Evolutionary conservation across 768 basidiomycete species (phyloP).

Genomic region (Termitomyces eurrhizus): DNA sequence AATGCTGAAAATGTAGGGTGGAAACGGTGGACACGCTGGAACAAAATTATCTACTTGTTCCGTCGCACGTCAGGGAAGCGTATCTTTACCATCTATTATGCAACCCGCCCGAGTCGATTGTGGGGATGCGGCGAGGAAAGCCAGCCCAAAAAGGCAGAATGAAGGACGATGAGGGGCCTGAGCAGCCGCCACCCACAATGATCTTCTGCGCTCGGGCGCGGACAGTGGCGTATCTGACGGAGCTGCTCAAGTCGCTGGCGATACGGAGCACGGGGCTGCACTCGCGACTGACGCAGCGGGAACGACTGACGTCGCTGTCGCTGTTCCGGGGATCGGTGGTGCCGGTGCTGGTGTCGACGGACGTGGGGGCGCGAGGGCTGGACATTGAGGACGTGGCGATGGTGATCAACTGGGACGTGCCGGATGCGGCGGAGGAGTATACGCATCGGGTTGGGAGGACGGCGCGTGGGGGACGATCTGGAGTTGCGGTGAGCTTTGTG

Average conservation of each 20-base stretch:
- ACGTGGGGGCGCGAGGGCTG: constrained; percentile 91
- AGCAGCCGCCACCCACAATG: constrained; percentile 91
- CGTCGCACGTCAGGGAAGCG: constrained; percentile 89
- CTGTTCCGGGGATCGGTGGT: constrained; percentile 84
- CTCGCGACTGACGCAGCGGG: constrained; percentile 89
- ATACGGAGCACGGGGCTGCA: constrained; percentile 90
- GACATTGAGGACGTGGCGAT: constrained; percentile 96
- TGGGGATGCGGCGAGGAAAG: constrained; percentile 43
- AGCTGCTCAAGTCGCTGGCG: constrained; percentile 68
- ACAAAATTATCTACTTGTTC: constrained; percentile 88
- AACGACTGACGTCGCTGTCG: constrained; percentile 79
- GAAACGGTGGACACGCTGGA: constrained; percentile 88
- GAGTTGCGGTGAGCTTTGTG: constrained; percentile 90
- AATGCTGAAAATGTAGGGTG: constrained; percentile 43
- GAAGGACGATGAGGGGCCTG: constrained; percentile 46
- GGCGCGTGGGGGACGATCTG: constrained; percentile 85
- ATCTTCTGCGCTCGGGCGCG: constrained; percentile 86
- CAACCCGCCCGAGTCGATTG: constrained; percentile 79
- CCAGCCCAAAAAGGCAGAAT: constrained; percentile 24
- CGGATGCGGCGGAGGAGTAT: constrained; percentile 87
- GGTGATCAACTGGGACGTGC: constrained; percentile 97
- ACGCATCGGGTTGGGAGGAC: constrained; percentile 95
- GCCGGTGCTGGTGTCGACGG: constrained; percentile 90
- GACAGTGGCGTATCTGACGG: constrained; percentile 87
- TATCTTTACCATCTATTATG: constrained; percentile 90